phyloP scores from a whole-genome alignment of 805 yeast species.

The Pichia cephalocereana region DNA sequence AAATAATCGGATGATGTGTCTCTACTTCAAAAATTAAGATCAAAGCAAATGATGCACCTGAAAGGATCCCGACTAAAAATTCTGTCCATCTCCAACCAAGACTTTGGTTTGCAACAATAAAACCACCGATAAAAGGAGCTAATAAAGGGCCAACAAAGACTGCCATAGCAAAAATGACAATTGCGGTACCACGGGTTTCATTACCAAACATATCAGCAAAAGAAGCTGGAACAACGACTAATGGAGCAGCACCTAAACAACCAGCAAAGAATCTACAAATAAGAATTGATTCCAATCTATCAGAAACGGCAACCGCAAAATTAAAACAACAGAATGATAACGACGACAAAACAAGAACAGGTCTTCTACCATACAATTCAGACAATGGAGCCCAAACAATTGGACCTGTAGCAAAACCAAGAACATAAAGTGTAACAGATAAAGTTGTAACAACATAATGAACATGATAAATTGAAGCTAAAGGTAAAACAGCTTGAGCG shows the following conservation, averaged over 20 bases:
- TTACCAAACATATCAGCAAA: conserved; percentile 75
- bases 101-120: conserved; percentile 41
- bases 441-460: conserved; percentile 63
- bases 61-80: conserved; percentile 60
- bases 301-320: conserved; percentile 70
- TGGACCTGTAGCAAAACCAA: conserved; percentile 93
- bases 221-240: conserved; percentile 80
- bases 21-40: conserved; percentile 46
- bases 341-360: conserved; percentile 46
- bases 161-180: conserved; percentile 59
- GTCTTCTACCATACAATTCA: conserved; percentile 66
- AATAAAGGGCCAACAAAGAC: conserved; percentile 74
- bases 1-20: conserved; percentile 62
- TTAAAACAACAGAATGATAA: conserved; percentile 51
- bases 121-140: conserved; percentile 74
- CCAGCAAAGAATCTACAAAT: conserved; percentile 77
- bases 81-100: conserved; percentile 83
- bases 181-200: conserved; percentile 62
- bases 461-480: conserved; percentile 45
- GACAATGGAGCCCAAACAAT: conserved; percentile 83
- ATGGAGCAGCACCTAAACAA: conserved; percentile 72
- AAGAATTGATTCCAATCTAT: conserved; percentile 68
- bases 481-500: conserved; percentile 46
- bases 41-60: conserved; percentile 28
- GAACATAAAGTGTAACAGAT: conserved; percentile 72